A percentile compares a stretch with the other conserved stretches of the same genome.
phyloP scores from a whole-genome alignment of 371 early-diverging fungal genomes.

The Apophysomyces elegans region DNA sequence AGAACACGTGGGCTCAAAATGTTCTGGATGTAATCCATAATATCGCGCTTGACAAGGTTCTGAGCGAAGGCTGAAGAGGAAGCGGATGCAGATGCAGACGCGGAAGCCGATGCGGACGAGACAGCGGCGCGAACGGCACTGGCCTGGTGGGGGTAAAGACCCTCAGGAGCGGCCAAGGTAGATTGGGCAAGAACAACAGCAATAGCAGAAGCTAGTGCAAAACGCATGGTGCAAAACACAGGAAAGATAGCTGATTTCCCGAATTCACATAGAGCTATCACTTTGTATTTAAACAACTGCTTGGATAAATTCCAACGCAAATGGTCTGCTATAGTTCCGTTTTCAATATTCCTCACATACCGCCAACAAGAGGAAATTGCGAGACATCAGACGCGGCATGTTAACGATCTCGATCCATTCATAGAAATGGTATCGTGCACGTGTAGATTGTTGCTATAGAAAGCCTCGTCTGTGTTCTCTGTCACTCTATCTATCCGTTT shows the following conservation, averaged over 20 bases:
- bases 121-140: slow-evolving; percentile 1
- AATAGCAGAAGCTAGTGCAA: slow-evolving; percentile 5
- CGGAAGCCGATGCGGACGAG: background rate
- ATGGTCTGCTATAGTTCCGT: slow-evolving; percentile 2
- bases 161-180: slow-evolving; percentile 1
- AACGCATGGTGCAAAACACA: slow-evolving; percentile 3
- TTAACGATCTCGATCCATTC: background rate
- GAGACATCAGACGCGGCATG: background rate
- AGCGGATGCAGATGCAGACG: background rate
- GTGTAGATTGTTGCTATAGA: background rate
- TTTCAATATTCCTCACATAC: slow-evolving; percentile 10
- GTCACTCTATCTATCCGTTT: too few species aligned
- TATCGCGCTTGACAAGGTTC: background rate
- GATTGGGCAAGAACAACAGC: slow-evolving; percentile 5
- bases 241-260: background rate
- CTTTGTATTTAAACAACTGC: background rate
- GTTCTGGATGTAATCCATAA: slow-evolving; percentile 4
- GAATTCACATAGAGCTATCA: background rate
- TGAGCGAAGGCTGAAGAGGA: background rate
- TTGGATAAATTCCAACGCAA: background rate
- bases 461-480: too few species aligned
- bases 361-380: background rate
- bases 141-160: background rate
- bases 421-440: background rate
- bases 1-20: background rate